Evolutionary conservation across 768 basidiomycete species (phyloP).

Genomic region (Podaxis sp.): DNA sequence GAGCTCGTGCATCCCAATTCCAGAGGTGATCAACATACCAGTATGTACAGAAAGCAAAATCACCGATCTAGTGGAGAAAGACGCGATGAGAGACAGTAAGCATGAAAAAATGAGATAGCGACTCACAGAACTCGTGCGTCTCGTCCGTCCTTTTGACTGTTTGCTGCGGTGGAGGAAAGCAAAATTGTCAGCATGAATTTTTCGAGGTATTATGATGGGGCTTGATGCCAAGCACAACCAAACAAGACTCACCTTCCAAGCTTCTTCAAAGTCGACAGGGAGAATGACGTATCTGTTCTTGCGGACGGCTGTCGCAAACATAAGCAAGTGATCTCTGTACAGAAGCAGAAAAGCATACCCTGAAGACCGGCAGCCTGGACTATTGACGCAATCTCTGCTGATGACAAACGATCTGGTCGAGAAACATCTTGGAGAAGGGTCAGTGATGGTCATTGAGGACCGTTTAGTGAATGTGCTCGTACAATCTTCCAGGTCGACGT

Average conservation of each 20-base stretch:
- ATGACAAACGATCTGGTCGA: slow-evolving; percentile 92
- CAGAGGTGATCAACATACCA: slow-evolving; percentile 23
- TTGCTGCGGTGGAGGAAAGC: slow-evolving; percentile 60
- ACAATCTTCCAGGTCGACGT: slow-evolving; percentile 99
- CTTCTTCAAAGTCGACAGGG: slow-evolving; percentile 97
- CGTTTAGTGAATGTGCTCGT: slow-evolving; percentile 28
- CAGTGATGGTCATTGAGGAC: slow-evolving; percentile 11
- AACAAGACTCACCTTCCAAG: slow-evolving; percentile 91
- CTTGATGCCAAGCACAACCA: slow-evolving; percentile 44
- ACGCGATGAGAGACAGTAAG: slow-evolving; percentile 17
- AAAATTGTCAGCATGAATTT: slow-evolving; percentile 31
- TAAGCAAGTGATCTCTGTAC: not conserved
- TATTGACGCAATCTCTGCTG: slow-evolving; percentile 93
- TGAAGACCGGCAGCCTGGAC: slow-evolving; percentile 97
- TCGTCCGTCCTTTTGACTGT: slow-evolving; percentile 96
- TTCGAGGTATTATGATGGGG: slow-evolving; percentile 18
- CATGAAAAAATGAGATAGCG: not conserved
- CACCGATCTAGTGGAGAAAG: slow-evolving; percentile 35
- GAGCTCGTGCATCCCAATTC: not conserved
- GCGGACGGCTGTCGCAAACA: slow-evolving; percentile 68
- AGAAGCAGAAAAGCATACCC: slow-evolving; percentile 46
- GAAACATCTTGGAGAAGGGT: slow-evolving; percentile 73
- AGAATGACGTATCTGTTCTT: slow-evolving; percentile 98
- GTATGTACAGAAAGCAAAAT: slow-evolving; percentile 21
- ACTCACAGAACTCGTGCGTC: slow-evolving; percentile 94